Evolutionary conservation across 192 early-diverging fungal genomes (phyloP).

Genomic region (Coemansia sp.): DNA sequence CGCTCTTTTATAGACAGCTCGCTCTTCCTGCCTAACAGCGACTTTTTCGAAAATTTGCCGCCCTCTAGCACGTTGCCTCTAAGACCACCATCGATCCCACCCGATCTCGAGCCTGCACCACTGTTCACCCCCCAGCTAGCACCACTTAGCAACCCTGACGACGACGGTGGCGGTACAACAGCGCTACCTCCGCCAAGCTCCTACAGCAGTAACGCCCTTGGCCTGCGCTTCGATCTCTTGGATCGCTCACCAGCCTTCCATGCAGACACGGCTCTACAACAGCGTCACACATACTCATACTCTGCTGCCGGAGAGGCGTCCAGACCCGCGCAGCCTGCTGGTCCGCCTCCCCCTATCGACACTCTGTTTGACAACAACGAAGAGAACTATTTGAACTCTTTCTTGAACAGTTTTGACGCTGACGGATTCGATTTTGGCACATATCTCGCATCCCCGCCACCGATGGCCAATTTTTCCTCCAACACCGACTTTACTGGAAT

Average conservation of each 20-base stretch:
- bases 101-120: constrained; percentile 49
- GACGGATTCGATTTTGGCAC: constrained; percentile 39
- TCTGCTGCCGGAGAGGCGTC: not conserved
- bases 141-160: constrained; percentile 2
- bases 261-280: constrained; percentile 7
- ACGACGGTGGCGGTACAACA: not conserved
- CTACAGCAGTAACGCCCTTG: constrained; percentile 16
- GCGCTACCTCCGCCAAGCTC: not conserved
- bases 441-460: constrained; percentile 41
- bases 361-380: constrained; percentile 52
- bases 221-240: constrained; percentile 12
- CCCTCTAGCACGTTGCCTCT: constrained; percentile 20
- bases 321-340: not conserved
- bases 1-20: constrained; percentile 39
- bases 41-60: constrained; percentile 45
- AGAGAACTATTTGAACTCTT: constrained; percentile 54
- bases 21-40: constrained; percentile 37
- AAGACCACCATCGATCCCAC: constrained; percentile 52
- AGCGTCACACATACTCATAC: constrained; percentile 19
- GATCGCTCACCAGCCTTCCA: not conserved
- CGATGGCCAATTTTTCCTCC: constrained; percentile 43
- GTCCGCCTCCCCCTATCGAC: constrained; percentile 12
- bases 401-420: constrained; percentile 53
- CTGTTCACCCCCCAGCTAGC: constrained; percentile 29
- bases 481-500: constrained; percentile 43